Evolutionary conservation across 2,329 filamentous ascomycete genomes (phyloP), one percentile per base, ranked within the genome.

Genomic region (Rhexocercosporidium sp.): DNA sequence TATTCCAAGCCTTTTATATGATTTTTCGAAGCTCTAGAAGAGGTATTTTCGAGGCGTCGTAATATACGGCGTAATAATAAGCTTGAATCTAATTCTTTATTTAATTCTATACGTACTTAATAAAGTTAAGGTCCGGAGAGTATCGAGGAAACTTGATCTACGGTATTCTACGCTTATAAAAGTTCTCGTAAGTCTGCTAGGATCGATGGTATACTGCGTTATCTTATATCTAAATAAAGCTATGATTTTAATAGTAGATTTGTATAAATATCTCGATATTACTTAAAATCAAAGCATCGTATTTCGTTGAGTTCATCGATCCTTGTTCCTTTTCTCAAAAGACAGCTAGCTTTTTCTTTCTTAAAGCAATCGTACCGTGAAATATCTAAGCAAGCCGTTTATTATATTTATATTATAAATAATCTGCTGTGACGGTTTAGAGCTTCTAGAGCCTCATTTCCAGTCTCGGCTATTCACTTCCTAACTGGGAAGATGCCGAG

Each of bases 241-340:
- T 41, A 6, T n/a, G 39, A 41, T 41, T 41, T 3, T 3, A 3
- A 7, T 39, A 7, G 39, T 41, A 14, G 49, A n/a, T 31, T 37
- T 47, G 27, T 12, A 64, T 31, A 34, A 61, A 57, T 1, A 16
- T 16, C 27, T 56, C 1, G 37, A 59, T 27, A 0, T 31, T 31
- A 53, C 7, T n/a, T 16, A 66, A n/a, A 18, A 66, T 41, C 34
- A 44, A 18, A 5, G 22, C n/a, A 34, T 66, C n/a, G 51, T 66
- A 66, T 34, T 47, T 59, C 14, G n/a, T 27, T 11, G 56, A 65
- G 53, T 67, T 66, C 2, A 70, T 64, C 29, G 5, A 64, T 0
- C 68, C 59, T 56, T n/a, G 64, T 34, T 64, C 49, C 61, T 67
- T 67, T 25, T 69, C 59, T 57, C 25, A 65, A 61, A 69, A 69